phyloP scores from a whole-genome alignment of 305 asterid species.

The Euphrasia arctica region DNA sequence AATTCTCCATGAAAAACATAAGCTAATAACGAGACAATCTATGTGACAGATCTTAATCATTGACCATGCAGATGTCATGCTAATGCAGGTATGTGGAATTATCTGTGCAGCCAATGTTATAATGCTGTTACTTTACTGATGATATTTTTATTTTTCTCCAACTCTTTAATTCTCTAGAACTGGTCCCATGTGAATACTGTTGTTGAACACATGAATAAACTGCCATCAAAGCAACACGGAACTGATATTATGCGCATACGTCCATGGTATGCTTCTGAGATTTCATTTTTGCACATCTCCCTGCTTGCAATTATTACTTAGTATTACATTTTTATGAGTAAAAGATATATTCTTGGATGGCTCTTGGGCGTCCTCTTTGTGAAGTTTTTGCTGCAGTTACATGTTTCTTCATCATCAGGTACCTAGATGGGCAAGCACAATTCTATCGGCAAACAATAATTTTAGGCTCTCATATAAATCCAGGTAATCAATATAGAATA shows the following conservation, averaged over 20 bases:
- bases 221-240: constrained; percentile 82
- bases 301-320: constrained; percentile 7
- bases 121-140: constrained; percentile 23
- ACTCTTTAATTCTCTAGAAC: constrained; percentile 48
- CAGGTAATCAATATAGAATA: constrained; percentile 48
- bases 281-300: constrained; percentile 16
- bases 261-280: constrained; percentile 59
- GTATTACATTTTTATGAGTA: constrained; percentile 6
- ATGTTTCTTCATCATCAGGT: constrained; percentile 45
- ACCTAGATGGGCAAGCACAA: constrained; percentile 78
- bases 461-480: constrained; percentile 77
- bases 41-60: constrained; percentile 70
- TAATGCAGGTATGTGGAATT: constrained; percentile 68
- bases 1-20: constrained; percentile 12
- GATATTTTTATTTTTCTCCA: constrained; percentile 21
- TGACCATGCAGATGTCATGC: constrained; percentile 90
- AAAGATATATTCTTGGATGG: neutral
- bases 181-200: constrained; percentile 89
- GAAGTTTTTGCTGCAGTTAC: constrained; percentile 18
- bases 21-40: constrained; percentile 22
- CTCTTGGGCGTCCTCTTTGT: constrained; percentile 16
- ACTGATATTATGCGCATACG: constrained; percentile 94
- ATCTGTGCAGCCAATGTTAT: constrained; percentile 14
- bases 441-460: constrained; percentile 86
- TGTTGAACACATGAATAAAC: constrained; percentile 62